These are phyloP conservation scores for Fomitiporia mediterranea DNA, from an alignment of 1,284 basidiomycete genomes.

Conservation along the genomic window DNA sequence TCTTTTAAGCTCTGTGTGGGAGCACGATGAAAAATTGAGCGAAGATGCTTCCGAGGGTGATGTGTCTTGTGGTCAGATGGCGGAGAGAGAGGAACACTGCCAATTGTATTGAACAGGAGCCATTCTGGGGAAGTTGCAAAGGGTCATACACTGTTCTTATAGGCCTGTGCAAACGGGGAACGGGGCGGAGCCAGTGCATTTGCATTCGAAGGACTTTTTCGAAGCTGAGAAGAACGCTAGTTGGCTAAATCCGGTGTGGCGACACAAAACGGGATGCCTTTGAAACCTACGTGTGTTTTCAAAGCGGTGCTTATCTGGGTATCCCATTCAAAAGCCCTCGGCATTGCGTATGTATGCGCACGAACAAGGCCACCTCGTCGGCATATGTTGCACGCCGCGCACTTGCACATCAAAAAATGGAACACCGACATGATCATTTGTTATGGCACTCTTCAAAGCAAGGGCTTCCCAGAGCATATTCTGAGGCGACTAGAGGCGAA, in stretches of 20 bases:
- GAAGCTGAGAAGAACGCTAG: neutral
- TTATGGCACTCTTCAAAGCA: neutral
- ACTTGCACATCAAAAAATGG: neutral
- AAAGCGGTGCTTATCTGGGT: constrained; percentile 15
- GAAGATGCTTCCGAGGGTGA: neutral
- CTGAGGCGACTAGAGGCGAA: neutral
- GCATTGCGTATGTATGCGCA: neutral
- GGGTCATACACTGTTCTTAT: neutral
- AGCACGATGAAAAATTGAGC: neutral
- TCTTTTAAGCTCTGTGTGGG: neutral
- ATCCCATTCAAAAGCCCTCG: neutral
- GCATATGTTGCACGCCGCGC: neutral
- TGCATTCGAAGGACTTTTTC: neutral
- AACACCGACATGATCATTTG: neutral
- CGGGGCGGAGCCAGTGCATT: neutral
- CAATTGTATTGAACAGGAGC: neutral
- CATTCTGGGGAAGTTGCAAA: neutral
- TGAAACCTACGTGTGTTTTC: neutral
- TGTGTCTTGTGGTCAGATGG: neutral
- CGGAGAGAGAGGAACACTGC: neutral
- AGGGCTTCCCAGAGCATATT: neutral
- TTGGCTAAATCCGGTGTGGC: constrained; percentile 5
- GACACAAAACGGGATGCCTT: constrained; percentile 1
- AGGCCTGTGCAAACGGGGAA: constrained; percentile 2
- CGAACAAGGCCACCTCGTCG: neutral